Evolutionary conservation across 768 basidiomycete species (phyloP).

Genomic region (Coprinopsis sp.): DNA sequence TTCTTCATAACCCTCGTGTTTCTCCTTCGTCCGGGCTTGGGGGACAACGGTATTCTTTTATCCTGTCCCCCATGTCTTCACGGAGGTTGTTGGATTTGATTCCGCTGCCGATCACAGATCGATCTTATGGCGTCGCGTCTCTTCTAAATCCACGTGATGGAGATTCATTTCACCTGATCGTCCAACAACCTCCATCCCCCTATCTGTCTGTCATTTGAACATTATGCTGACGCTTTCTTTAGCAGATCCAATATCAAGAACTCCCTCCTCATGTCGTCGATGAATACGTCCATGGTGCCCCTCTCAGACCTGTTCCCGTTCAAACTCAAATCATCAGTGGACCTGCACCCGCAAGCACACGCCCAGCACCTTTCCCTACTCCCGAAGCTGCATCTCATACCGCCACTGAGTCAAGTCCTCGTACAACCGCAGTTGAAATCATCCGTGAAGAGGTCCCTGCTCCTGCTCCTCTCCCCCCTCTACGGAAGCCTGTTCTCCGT

Average conservation of each 20-base stretch:
- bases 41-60: conserved; percentile 71
- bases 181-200: conserved; percentile 27
- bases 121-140: conserved; percentile 30
- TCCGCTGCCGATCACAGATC: conserved; percentile 34
- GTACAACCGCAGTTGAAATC: conserved; percentile 70
- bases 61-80: conserved; percentile 66
- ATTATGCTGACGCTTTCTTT: conserved; percentile 29
- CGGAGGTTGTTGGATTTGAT: conserved; percentile 34
- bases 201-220: conserved; percentile 13
- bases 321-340: conserved; percentile 64
- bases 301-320: conserved; percentile 64
- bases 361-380: conserved; percentile 66
- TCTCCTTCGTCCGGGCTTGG: conserved; percentile 90
- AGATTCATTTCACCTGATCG: conserved; percentile 22
- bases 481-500: conserved; percentile 38
- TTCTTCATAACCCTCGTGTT: conserved; percentile 44
- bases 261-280: conserved; percentile 42
- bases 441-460: conserved; percentile 5
- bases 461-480: not conserved
- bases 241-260: conserved; percentile 36
- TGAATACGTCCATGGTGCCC: conserved; percentile 47
- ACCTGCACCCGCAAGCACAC: conserved; percentile 75
- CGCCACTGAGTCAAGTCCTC: conserved; percentile 58
- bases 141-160: conserved; percentile 38
- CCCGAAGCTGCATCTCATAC: conserved; percentile 60